Evolutionary conservation across 1,139 yeast genomes (phyloP).

Genomic region (Suhomyces bribrorum): DNA sequence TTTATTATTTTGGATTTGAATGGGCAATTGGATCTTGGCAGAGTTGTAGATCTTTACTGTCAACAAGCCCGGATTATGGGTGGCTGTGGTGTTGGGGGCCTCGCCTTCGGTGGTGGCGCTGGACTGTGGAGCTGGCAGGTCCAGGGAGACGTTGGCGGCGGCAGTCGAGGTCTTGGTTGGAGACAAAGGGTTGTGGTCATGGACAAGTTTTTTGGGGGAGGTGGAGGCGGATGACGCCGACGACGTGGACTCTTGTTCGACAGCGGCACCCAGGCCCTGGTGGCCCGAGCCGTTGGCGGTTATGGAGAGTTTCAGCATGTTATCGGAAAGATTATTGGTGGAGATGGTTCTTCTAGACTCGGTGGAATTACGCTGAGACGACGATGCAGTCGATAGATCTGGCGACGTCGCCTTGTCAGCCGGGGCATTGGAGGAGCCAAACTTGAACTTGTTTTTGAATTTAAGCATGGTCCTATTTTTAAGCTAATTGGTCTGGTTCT

Average conservation of each 20-base stretch:
- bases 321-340: slow-evolving; percentile 26
- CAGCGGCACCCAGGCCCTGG: slow-evolving; percentile 1
- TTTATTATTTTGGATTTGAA: slow-evolving; percentile 53
- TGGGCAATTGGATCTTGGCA: slow-evolving; percentile 61
- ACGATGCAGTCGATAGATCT: slow-evolving; percentile 13
- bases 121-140: slow-evolving; percentile 3
- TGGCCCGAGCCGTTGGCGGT: slow-evolving; percentile 11
- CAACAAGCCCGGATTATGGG: slow-evolving; percentile 59
- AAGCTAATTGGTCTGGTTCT: too few species aligned
- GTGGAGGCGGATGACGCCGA: slow-evolving; percentile 12
- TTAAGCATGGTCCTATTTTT: slow-evolving; percentile 41
- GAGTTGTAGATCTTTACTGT: slow-evolving; percentile 71
- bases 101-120: slow-evolving; percentile 11
- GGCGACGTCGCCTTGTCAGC: slow-evolving; percentile 22
- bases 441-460: slow-evolving; percentile 50
- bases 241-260: slow-evolving; percentile 11
- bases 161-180: background rate
- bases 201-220: slow-evolving; percentile 7
- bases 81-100: slow-evolving; percentile 10
- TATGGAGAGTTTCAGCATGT: slow-evolving; percentile 31
- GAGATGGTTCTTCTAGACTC: slow-evolving; percentile 32
- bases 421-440: slow-evolving; percentile 31
- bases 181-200: slow-evolving; percentile 2
- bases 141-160: slow-evolving; percentile 1
- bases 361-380: slow-evolving; percentile 26